Base-by-base conservation (phyloP, 768 basidiomycete genomes). In the Trametes cinnabarina region DNA sequence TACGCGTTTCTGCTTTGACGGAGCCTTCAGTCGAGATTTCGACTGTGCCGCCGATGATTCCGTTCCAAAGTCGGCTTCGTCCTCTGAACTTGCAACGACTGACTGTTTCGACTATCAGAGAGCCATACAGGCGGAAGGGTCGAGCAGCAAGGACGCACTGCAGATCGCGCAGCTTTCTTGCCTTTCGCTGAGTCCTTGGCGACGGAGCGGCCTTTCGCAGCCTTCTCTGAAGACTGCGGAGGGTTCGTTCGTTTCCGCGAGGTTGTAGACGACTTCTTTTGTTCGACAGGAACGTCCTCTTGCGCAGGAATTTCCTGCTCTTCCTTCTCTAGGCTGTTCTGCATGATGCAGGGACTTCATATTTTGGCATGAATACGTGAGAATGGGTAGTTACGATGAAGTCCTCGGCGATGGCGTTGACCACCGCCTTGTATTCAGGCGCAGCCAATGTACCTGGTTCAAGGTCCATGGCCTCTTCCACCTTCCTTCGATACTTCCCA, bases 381-480 rank as follows among this genome's bases (percentile, higher is more conserved):
- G 30, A 9, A 25, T 11, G 11, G 3, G 15, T 17, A 9, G 57
- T 44, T n/a, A 62, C 57, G 9, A 61, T 46, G n/a, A 47, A 57
- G 14, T 51, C 57, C 28, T 34, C 32, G 15, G 51, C 49, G 15
- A 58, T 35, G 0, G 9, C 4, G 14, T n/a, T 14, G 6, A 89
- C 66, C 3, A 73, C 65, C 15, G 63, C 56, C 65, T 79, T 87
- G 69, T 78, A 82, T 47, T 77, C 71, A 19, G 71, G 66, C 25
- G 58, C 63, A 26, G 79, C 76, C 39, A 88, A 68, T 2, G 72
- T 65, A 0, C 80, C 82, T 5, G 70, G 61, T 9, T 76, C 73
- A n/a, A 88, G 67, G 3, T 63, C 56, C 42, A 85, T 73, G 22
- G 73, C 62, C 23, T 71, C 63, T 69, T 86, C 86, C 1, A 87